Percentiles rank a stretch among this genome's conserved stretches.
Evolutionary conservation across 2,329 filamentous ascomycete species (phyloP).

Genomic region (Coleophoma crateriformis): DNA sequence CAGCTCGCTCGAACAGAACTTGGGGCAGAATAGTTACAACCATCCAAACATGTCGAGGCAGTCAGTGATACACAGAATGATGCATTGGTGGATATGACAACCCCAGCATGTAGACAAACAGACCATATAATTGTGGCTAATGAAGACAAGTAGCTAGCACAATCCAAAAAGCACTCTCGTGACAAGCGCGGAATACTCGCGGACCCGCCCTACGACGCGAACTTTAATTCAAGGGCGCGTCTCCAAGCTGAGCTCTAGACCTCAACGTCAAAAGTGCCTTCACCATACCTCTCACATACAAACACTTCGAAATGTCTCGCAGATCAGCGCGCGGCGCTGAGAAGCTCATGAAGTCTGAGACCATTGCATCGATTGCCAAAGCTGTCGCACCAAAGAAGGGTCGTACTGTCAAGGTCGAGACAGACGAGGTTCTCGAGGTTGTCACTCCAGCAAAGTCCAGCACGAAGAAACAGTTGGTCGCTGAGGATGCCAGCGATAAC

Average conservation of each 20-base stretch:
- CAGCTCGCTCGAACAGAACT: too few relatives aligned
- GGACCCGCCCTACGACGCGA: background rate
- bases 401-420: constrained; percentile 11
- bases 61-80: too few relatives aligned
- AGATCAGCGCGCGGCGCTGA: constrained; percentile 15
- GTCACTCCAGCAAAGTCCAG: background rate
- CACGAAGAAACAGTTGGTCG: constrained; percentile 8
- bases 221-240: background rate
- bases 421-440: constrained; percentile 5
- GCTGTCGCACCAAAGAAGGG: constrained; percentile 8
- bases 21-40: too few relatives aligned
- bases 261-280: background rate
- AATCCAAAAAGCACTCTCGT: too few relatives aligned
- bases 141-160: too few relatives aligned
- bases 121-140: too few relatives aligned
- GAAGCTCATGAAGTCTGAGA: constrained; percentile 1
- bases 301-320: constrained; percentile 17
- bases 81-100: too few relatives aligned
- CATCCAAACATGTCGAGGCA: too few relatives aligned
- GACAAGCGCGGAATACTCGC: too few relatives aligned
- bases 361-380: background rate
- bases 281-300: background rate
- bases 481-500: constrained; percentile 6
- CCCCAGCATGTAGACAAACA: too few relatives aligned
- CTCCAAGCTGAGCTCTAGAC: background rate